Percentiles rank a stretch among this genome's conserved stretches.
Conservation (phyloP, 805 yeast genomes). For the Ogataea pignaliae region DNA sequence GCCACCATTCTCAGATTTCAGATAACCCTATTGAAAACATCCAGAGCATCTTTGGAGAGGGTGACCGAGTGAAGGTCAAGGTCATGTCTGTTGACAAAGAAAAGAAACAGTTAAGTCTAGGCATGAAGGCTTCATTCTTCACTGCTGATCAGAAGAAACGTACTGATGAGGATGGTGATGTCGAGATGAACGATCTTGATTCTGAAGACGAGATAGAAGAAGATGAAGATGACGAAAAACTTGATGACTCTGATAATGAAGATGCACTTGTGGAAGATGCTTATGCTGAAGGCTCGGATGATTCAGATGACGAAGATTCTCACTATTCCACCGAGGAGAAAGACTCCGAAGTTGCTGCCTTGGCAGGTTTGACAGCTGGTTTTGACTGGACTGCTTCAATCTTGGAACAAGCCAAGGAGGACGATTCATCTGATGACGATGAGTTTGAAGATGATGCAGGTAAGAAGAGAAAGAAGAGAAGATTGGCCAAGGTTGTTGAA, state of each 20-base stretch:
- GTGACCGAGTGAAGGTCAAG: slow-evolving; percentile 87
- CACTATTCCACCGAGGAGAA: slow-evolving; percentile 20
- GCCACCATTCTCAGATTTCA: slow-evolving; percentile 82
- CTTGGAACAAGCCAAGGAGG: slow-evolving; percentile 70
- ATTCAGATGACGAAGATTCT: slow-evolving; percentile 19
- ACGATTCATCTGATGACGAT: slow-evolving; percentile 48
- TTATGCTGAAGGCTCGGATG: slow-evolving; percentile 18
- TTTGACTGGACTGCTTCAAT: slow-evolving; percentile 96
- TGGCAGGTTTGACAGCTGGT: slow-evolving; percentile 71
- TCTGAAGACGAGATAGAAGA: slow-evolving; percentile 29
- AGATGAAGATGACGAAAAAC: slow-evolving; percentile 30
- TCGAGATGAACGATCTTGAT: slow-evolving; percentile 23
- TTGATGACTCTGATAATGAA: slow-evolving; percentile 17
- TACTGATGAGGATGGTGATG: slow-evolving; percentile 26
- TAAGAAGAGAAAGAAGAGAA: slow-evolving; percentile 40
- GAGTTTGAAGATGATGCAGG: slow-evolving; percentile 42
- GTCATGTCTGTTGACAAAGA: slow-evolving; percentile 56
- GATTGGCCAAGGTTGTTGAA: slow-evolving; percentile 41
- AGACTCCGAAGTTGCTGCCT: slow-evolving; percentile 24
- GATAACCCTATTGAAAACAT: slow-evolving; percentile 59
- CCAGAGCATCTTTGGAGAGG: slow-evolving; percentile 69
- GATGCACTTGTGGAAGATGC: slow-evolving; percentile 33
- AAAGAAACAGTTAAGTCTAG: slow-evolving; percentile 77
- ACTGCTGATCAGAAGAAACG: slow-evolving; percentile 16
- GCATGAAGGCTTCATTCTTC: slow-evolving; percentile 94